phyloP scores from a whole-genome alignment of 2,329 filamentous ascomycete genomes.

The Calonectria pauciramosa region DNA sequence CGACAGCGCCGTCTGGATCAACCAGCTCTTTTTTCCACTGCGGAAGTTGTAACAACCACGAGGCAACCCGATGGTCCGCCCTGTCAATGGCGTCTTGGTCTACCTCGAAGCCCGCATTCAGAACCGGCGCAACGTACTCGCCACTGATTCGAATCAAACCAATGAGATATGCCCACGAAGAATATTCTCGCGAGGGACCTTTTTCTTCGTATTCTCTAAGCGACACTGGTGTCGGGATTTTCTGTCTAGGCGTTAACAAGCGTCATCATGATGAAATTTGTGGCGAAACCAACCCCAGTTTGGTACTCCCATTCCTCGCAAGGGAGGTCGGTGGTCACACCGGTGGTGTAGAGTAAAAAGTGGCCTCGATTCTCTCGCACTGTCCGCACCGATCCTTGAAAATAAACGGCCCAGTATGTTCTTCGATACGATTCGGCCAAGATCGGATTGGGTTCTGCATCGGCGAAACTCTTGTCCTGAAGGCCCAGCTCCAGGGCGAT shows the following conservation, averaged over 20 bases:
- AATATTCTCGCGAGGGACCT: constrained; percentile 12
- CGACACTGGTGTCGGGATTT: constrained; percentile 31
- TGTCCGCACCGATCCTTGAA: constrained; percentile 36
- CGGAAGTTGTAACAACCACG: constrained; percentile 36
- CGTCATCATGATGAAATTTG: background rate
- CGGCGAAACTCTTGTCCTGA: constrained; percentile 36
- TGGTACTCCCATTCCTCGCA: constrained; percentile 44
- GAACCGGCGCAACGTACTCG: constrained; percentile 30
- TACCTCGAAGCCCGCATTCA: constrained; percentile 18
- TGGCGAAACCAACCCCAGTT: constrained; percentile 25
- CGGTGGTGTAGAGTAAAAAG: constrained; percentile 24
- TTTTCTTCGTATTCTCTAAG: constrained; percentile 33
- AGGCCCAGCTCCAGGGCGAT: constrained; percentile 37
- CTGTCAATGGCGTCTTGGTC: constrained; percentile 23
- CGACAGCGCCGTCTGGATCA: constrained; percentile 33
- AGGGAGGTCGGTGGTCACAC: constrained; percentile 37
- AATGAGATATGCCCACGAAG: constrained; percentile 43
- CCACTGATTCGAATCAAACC: constrained; percentile 40
- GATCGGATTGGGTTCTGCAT: constrained; percentile 26
- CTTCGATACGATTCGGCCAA: constrained; percentile 42
- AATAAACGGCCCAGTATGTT: constrained; percentile 43
- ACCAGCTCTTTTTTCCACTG: constrained; percentile 32
- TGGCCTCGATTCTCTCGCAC: constrained; percentile 28
- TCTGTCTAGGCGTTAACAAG: constrained; percentile 25
- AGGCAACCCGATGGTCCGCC: constrained; percentile 31